Percentiles rank a stretch among this genome's conserved stretches.
These are phyloP conservation scores for Boletus huronensis DNA, from an alignment of 768 basidiomycete genomes.

Conservation along the genomic window DNA sequence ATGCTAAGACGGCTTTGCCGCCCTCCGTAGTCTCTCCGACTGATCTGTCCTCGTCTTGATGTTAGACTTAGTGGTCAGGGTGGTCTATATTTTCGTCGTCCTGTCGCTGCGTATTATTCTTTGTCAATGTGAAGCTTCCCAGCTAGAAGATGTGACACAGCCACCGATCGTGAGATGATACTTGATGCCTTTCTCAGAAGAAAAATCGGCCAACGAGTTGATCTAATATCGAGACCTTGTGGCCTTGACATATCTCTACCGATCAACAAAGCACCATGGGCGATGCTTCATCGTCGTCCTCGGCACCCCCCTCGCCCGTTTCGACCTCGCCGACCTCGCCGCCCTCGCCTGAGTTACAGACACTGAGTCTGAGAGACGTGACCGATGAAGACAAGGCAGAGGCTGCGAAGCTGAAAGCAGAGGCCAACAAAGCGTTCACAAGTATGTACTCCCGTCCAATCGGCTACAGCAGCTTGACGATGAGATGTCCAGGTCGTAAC, in stretches of 20 bases:
- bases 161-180: slow-evolving; percentile 32
- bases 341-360: slow-evolving; percentile 57
- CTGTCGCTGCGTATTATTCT: neutral
- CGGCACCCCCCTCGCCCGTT: slow-evolving; percentile 40
- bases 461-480: neutral
- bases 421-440: slow-evolving; percentile 86
- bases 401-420: slow-evolving; percentile 70
- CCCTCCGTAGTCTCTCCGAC: neutral
- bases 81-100: neutral
- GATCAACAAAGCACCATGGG: slow-evolving; percentile 18
- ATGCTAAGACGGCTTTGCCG: neutral
- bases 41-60: neutral
- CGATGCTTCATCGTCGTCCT: slow-evolving; percentile 23
- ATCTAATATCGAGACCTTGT: slow-evolving; percentile 1
- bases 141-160: slow-evolving; percentile 10
- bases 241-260: neutral
- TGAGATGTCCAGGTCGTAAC: slow-evolving; percentile 52
- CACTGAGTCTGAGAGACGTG: slow-evolving; percentile 52
- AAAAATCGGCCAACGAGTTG: neutral
- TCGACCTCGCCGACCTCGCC: slow-evolving; percentile 54
- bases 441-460: slow-evolving; percentile 36
- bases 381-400: slow-evolving; percentile 67
- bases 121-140: neutral
- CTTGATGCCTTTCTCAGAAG: slow-evolving; percentile 10
- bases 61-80: neutral